Base-by-base conservation (phyloP, 495 filamentous ascomycete species). In the Penicillium verhagenii region DNA sequence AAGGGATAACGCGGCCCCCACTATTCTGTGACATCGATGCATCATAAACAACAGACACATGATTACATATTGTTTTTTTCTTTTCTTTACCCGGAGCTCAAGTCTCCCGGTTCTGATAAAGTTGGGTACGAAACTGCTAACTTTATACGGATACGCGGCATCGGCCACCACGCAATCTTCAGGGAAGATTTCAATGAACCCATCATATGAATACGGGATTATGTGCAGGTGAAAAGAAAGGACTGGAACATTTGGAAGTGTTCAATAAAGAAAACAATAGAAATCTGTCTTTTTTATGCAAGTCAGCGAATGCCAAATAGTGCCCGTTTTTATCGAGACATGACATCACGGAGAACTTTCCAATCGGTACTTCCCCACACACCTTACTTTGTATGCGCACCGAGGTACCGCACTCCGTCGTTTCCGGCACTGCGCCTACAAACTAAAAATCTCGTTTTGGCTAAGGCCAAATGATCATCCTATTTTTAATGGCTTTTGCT, bases 281-380 rank as follows among this genome's bases (percentile, higher is more conserved):
- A 42, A 42, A 10, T 21, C n/a, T n/a, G n/a, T n/a, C n/a, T n/a
- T n/a, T n/a, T n/a, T n/a, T 19, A 42, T 42, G 16, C 18, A 42
- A 8, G 11, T 21, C 18, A 16, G n/a, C 37, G 6, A 31, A 13
- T 31, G 37, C 4, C 18, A 19, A 18, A 39, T n/a, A n/a, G n/a
- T n/a, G n/a, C n/a, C n/a, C n/a, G n/a, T n/a, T 23, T 42, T 21
- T 20, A 10, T 42, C 20, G 2, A 45, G 14, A n/a, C 23, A 64
- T 67, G 64, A 67, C 64, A 67, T 67, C 64, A 67, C 35, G 21
- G 42, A 23, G 28, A 20, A 38, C 20, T 50, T 61, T 61, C 61
- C 57, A 53, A 59, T 61, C 61, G 64, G 64, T 65, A 65, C 63
- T 18, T 63, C 8, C 10, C 1, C 14, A 4, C 43, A 29, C 53